Evolutionary conservation across 1,139 yeast genomes (phyloP), one percentile per base, ranked within the genome.

Genomic region (Suhomyces kunorum): DNA sequence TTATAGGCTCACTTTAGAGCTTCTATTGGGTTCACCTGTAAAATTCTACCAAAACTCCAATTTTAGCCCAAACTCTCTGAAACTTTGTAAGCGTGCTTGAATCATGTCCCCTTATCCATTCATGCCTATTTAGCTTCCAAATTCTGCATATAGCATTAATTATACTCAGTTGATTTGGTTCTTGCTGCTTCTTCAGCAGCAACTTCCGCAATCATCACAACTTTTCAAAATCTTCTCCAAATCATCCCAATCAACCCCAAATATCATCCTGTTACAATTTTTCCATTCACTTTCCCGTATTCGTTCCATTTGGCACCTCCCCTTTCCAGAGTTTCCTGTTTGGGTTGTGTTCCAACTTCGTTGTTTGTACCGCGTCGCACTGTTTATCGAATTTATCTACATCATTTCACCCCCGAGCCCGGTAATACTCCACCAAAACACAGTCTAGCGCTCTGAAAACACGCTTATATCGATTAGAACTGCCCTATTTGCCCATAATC

Each of bases 331-430:
- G 8, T 8, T 15, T 11, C 16, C 12, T 7, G n/a, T 27, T 31
- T 13, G 11, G 17, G 33, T 16, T 13, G 25, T 20, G 12, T 19
- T 13, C 26, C 16, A 18, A 24, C 14, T 14, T 6, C 34, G 27
- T 6, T 29, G 18, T 35, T 28, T 23, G 34, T 26, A 36, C 29
- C 39, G 39, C 34, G 39, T 36, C 39, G 39, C 39, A 36, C 35
- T 36, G 35, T 36, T 36, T 36, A 31, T n/a, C 12, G 6, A 16
- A 23, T 14, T 20, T 16, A 12, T 22, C 26, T 13, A 18, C 7
- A 27, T 16, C 29, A 30, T 15, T 22, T 14, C 17, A 16, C 19
- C 15, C 26, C 22, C 23, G 13, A 30, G 14, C 17, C n/a, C 18
- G 22, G 26, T n/a, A n/a, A n/a, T n/a, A 6, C 29, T 15, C 25